Evolutionary conservation across 345 rosid species (phyloP), one percentile per base, ranked within the genome.

Genomic region (Angophora floribunda): DNA sequence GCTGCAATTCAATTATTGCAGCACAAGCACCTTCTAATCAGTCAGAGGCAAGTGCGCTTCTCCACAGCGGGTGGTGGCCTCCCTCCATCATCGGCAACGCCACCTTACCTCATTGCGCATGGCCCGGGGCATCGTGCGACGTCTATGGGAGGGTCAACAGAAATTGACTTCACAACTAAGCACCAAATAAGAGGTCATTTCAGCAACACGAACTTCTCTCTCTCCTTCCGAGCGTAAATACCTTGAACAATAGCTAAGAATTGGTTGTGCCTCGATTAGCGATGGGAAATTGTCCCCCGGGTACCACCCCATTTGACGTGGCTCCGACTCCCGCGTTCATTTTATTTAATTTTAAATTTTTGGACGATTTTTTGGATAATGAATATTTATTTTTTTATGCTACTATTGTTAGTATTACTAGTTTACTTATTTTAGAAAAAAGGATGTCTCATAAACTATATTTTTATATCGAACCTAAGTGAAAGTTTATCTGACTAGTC

Each of bases 151-250:
- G 67, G 16, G 4, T 26, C 8, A 0, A 61, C 2, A 36, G 8
- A 1, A 14, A 61, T 61, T 61, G 1, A 3, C 16, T 57, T 9
- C 28, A 6, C 15, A 13, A 12, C n/a, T 61, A 15, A 3, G 30
- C 7, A 22, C 7, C 3, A 22, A 17, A 41, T 85, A 8, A 45
- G n/a, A 51, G 51, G 21, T 28, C 45, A 88, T 22, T 65, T 91
- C 32, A 36, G 16, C 36, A 85, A 51, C 13, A n/a, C 89, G 86
- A 89, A 91, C 78, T 87, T 91, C 65, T 89, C 92, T 88, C 92
- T 59, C 89, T 78, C 85, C 70, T 91, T 10, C 88, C 86, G 2
- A 79, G 89, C 36, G 41, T 36, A 36, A 36, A 36, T 36, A 2
- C 41, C 41, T 36, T 36, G 41, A 84, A 84, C 36, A 17, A 0